phyloP scores from a whole-genome alignment of 1,284 basidiomycete species.

The Pholiota adiposa region DNA sequence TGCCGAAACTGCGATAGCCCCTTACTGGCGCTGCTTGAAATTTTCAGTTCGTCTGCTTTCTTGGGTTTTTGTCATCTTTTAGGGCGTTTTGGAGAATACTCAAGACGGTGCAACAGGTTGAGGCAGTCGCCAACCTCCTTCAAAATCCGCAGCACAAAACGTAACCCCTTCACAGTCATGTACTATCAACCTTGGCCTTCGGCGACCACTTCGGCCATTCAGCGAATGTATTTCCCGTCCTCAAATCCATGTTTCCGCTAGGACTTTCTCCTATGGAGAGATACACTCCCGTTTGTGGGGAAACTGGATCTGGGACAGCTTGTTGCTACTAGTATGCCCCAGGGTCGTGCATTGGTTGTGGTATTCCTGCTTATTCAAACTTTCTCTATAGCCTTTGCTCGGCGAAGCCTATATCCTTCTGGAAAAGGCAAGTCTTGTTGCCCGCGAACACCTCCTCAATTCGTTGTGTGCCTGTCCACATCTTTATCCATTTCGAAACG shows the following conservation, averaged over 20 bases:
- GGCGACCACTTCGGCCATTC: conserved; percentile 74
- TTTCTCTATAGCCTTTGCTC: conserved; percentile 72
- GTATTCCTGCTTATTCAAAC: neutral
- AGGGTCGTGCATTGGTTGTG: neutral
- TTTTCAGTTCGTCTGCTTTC: conserved; percentile 87
- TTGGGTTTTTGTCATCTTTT: conserved; percentile 85
- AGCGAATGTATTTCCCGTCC: conserved; percentile 76
- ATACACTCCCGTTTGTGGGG: conserved; percentile 85
- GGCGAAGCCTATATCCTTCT: conserved; percentile 90
- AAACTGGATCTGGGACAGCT: conserved; percentile 80
- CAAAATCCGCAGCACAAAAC: conserved; percentile 55
- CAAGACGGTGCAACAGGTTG: conserved; percentile 74
- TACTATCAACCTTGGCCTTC: conserved; percentile 87
- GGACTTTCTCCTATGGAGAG: conserved; percentile 78
- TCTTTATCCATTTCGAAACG: conserved; percentile 43
- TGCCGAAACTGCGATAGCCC: conserved; percentile 82
- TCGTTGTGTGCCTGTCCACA: conserved; percentile 64
- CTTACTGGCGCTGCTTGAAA: conserved; percentile 88
- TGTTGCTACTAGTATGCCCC: conserved; percentile 70
- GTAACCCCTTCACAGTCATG: conserved; percentile 81
- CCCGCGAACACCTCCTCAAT: conserved; percentile 86
- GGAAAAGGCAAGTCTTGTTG: conserved; percentile 82
- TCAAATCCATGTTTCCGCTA: conserved; percentile 79
- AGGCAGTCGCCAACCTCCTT: conserved; percentile 57
- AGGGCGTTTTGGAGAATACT: conserved; percentile 90